A percentile compares a stretch with the other conserved stretches of the same genome.
These are phyloP conservation scores for Exidia glandulosa DNA, from an alignment of 768 basidiomycete species.

Conservation along the genomic window DNA sequence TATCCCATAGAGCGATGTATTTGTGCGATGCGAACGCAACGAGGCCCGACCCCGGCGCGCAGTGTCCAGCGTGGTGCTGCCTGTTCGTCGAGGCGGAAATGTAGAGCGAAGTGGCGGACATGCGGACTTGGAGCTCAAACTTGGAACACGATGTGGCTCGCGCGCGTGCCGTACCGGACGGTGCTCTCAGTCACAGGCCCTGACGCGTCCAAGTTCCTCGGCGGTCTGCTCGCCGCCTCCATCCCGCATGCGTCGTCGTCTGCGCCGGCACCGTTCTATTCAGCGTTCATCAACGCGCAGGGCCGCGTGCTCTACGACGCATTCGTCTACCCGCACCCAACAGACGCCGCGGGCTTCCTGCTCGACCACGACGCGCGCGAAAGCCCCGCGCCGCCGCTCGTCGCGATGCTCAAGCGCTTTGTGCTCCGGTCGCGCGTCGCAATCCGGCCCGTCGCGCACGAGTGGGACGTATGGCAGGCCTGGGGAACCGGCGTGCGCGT, in stretches of 20 bases:
- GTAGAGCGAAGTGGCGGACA: slow-evolving; percentile 17
- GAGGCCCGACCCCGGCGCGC: slow-evolving; percentile 21
- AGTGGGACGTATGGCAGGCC: slow-evolving; percentile 72
- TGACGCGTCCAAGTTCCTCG: slow-evolving; percentile 72
- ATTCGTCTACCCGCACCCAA: slow-evolving; percentile 62
- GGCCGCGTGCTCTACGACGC: slow-evolving; percentile 84
- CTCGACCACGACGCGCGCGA: slow-evolving; percentile 60
- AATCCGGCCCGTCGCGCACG: slow-evolving; percentile 61
- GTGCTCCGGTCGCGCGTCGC: slow-evolving; percentile 84
- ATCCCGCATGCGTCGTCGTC: slow-evolving; percentile 27
- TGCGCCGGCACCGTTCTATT: slow-evolving; percentile 45
- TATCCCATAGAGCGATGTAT: slow-evolving; percentile 49
- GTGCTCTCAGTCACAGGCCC: slow-evolving; percentile 70
- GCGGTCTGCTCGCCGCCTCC: slow-evolving; percentile 55
- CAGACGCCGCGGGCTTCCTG: slow-evolving; percentile 41
- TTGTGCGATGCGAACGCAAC: slow-evolving; percentile 50
- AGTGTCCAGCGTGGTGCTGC: slow-evolving; percentile 28
- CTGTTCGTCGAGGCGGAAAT: slow-evolving; percentile 40
- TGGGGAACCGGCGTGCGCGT: slow-evolving; percentile 62
- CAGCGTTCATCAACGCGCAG: slow-evolving; percentile 75
- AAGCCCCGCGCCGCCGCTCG: slow-evolving; percentile 46
- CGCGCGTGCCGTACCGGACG: slow-evolving; percentile 53
- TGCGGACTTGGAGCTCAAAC: no score
- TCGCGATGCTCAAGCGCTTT: slow-evolving; percentile 69
- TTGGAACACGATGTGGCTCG: slow-evolving; percentile 31